Base-by-base conservation (phyloP, 495 filamentous ascomycete species). In the Tuber umbilicatum region DNA sequence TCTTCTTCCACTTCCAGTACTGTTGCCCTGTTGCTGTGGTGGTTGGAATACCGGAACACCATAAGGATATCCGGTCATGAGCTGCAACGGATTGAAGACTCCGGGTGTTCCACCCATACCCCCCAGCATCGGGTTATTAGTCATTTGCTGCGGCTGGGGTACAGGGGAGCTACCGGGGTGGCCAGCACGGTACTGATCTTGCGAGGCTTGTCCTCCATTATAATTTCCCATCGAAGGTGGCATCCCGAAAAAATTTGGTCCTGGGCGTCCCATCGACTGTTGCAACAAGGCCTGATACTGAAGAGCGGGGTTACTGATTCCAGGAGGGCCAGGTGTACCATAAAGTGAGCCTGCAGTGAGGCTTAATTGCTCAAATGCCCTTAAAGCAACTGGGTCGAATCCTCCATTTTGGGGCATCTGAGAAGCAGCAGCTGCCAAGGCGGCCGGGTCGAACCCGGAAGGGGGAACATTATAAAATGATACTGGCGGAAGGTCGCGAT, bases 241-340 rank as follows among this genome's bases (percentile, higher is more conserved):
- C 70, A 82, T 80, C 19, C 73, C 70, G 43, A 76, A 81, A 43
- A 81, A 81, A n/a, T 72, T 74, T n/a, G 79, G 71, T n/a, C 74
- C 73, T 60, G 78, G 78, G 47, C 77, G 78, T 50, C 80, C 73
- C 75, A 78, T 75, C 17, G 81, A 82, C 41, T 82, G 81, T 68
- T 82, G 81, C 31, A 81, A 37, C 69, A 82, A 75, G 45, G 80
- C 77, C 47, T 82, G 80, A 50, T 82, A 82, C 69, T 82, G 81
- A 35, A 82, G 64, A 16, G 81, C 75, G 43, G 80, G 79, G 69
- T 73, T 80, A 17, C 42, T 60, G 67, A 82, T 80, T 35, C 74
- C 72, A 42, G 78, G 72, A 37, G 80, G 70, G 6, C 55, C 72
- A 21, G 73, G 71, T 17, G 60, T 71, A 3, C 67, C 72, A 38